Evolutionary conservation across 2,329 filamentous ascomycete species (phyloP).

Genomic region (Sporothrix variecibatus): DNA sequence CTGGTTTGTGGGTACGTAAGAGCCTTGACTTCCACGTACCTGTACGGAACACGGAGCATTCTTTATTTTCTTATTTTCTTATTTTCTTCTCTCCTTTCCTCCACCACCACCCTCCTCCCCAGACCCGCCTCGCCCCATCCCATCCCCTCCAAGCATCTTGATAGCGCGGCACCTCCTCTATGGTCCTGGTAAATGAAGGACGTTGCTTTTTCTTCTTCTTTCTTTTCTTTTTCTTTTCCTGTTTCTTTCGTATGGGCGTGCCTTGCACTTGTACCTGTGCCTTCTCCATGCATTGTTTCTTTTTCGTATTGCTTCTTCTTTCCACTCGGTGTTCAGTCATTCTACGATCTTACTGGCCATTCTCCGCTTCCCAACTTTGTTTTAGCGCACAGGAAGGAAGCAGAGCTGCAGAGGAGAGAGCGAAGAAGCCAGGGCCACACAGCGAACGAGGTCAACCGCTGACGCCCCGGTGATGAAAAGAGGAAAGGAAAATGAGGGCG

Average conservation of each 20-base stretch:
- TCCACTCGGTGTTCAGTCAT: background rate
- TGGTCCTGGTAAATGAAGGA: background rate
- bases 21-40: background rate
- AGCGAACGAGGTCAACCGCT: background rate
- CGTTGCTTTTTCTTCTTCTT: background rate
- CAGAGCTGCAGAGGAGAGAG: background rate
- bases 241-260: background rate
- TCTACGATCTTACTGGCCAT: background rate
- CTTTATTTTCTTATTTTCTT: background rate
- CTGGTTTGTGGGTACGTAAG: constrained; percentile 14
- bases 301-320: background rate
- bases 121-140: background rate
- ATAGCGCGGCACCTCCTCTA: background rate
- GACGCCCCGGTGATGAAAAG: constrained; percentile 7
- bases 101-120: background rate
- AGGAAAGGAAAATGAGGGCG: background rate
- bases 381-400: background rate
- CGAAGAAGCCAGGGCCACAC: background rate
- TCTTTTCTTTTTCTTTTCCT: background rate
- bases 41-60: background rate
- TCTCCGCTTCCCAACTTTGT: background rate
- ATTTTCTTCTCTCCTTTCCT: background rate
- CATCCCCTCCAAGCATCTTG: background rate
- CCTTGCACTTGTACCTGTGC: background rate
- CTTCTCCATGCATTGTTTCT: background rate